Base-by-base conservation (phyloP, 2,329 filamentous ascomycete genomes). In the Fusarium fracticaudum region DNA sequence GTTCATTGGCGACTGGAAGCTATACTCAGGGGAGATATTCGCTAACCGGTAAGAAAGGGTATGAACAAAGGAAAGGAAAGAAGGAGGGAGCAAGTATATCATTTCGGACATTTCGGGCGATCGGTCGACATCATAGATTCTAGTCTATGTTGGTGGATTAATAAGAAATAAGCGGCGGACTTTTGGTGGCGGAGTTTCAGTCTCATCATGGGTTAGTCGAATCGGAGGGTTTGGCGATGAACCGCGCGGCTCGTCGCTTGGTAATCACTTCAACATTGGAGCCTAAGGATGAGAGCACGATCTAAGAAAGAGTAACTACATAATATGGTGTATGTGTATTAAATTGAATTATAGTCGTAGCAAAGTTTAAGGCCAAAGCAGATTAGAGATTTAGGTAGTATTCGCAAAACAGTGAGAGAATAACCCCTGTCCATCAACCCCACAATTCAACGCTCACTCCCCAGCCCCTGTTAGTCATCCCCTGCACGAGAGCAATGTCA, bases 91-190 rank as follows among this genome's bases (percentile, higher is more conserved):
- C 3, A 22, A 14, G 22, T 60, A 60, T 59, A 38, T 26, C 58
- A 53, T 59, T 50, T 67, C 69, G 66, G 72, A 41, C 33, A 47
- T 50, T 29, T 64, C 67, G 72, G 72, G 67, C 53, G 51, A 48
- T 74, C 72, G 71, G 63, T 43, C 61, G 48, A 38, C 48, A 68
- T 74, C 71, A 72, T 60, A 18, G 64, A 60, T 35, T 48, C 20
- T n/a, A 59, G 26, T 50, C 20, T 17, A 17, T 17, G 14, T 40
- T 40, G 26, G 37, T n/a, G 71, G 69, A 65, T 72, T 66, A 72
- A 44, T 72, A 72, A 72, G 37, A 15, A 24, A 40, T 20, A 26
- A 71, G 55, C 64, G 31, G 48, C 64, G 31, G 69, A 58, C 29
- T 53, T 62, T 57, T 17, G 26, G 24, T 67, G 51, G 58, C 64